Conservation (phyloP, 2,329 filamentous ascomycete species). For the Pseudocercospora fuligena region DNA sequence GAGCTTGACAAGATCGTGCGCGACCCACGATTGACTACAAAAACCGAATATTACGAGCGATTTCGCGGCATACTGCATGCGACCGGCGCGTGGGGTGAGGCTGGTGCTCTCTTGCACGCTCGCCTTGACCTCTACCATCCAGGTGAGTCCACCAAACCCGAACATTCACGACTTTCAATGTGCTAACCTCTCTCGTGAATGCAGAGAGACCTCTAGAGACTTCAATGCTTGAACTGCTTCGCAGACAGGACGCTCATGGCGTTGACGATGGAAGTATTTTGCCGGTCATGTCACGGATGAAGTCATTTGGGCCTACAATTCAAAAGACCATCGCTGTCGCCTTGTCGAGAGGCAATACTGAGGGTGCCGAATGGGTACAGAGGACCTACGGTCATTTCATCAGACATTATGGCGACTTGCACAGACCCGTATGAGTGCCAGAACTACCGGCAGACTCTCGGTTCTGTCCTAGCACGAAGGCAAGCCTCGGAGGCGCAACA, state of each 20-base stretch:
- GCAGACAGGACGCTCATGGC: background rate
- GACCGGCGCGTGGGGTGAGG: no score
- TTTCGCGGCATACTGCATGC: background rate
- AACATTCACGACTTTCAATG: background rate
- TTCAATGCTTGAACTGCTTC: background rate
- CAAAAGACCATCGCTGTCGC: background rate
- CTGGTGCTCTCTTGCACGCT: background rate
- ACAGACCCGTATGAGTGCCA: no score
- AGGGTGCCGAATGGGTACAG: background rate
- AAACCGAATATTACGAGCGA: background rate
- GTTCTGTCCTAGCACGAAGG: no score
- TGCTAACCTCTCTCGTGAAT: background rate
- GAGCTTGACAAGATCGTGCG: background rate
- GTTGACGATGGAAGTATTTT: background rate
- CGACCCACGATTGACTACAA: background rate
- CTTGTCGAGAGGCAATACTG: background rate
- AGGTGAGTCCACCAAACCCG: background rate
- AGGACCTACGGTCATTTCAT: background rate
- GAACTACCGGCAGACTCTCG: no score
- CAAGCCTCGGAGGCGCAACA: no score
- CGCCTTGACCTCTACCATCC: background rate
- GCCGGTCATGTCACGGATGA: background rate
- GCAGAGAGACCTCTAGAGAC: background rate
- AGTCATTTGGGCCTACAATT: background rate
- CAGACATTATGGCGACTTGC: no score